Conservation (phyloP, 345 rosid genomes). For the Ceriops tagal region DNA sequence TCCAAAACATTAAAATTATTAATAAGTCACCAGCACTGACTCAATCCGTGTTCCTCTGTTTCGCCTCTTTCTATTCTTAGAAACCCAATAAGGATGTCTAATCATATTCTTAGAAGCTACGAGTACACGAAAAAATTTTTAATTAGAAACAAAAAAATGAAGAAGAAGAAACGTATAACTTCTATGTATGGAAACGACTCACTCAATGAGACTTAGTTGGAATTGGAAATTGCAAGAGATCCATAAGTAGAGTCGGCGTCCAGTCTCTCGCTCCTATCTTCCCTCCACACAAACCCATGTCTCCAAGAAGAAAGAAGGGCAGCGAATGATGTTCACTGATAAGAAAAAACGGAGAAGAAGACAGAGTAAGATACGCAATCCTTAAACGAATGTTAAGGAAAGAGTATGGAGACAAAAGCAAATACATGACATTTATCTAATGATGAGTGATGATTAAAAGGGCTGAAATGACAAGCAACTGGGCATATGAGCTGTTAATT, state of each 20-base stretch:
- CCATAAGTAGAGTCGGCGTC: background rate
- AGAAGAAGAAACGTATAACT: too few relatives aligned
- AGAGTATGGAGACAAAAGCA: background rate
- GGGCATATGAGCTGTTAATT: slow-evolving; percentile 36
- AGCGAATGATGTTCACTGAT: background rate
- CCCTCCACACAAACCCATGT: too few relatives aligned
- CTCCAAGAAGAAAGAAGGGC: too few relatives aligned
- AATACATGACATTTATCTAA: background rate
- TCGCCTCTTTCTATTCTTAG: background rate
- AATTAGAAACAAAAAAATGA: background rate
- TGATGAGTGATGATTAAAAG: slow-evolving; percentile 13
- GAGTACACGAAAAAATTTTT: too few relatives aligned
- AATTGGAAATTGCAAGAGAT: slow-evolving; percentile 5
- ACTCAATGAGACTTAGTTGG: background rate
- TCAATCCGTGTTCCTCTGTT: background rate
- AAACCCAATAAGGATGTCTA: background rate
- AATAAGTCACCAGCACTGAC: too few relatives aligned
- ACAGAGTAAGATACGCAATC: background rate
- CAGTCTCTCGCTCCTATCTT: too few relatives aligned
- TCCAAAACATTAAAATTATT: too few relatives aligned
- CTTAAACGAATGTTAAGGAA: background rate
- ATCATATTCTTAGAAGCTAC: background rate
- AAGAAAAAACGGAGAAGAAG: background rate
- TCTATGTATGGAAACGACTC: background rate
- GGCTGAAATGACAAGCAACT: slow-evolving; percentile 9